Conservation (phyloP, 768 basidiomycete genomes). For the Phylloporus rhodoxanthus region DNA sequence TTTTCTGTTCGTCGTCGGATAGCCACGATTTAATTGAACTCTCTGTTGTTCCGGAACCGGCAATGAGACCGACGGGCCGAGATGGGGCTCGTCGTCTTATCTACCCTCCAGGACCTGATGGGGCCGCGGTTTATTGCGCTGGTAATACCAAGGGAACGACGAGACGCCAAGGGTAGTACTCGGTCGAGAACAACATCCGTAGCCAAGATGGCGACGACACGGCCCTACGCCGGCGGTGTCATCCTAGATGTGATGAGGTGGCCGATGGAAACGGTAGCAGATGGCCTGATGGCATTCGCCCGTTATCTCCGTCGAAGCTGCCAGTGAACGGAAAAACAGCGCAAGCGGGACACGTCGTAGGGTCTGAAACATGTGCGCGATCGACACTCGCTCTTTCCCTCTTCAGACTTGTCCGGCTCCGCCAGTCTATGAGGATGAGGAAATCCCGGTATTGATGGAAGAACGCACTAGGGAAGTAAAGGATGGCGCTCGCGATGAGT, state of each 20-base stretch:
- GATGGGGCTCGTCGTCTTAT: neutral
- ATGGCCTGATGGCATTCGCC: neutral
- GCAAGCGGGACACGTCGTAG: neutral
- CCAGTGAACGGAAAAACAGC: neutral
- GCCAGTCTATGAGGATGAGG: neutral
- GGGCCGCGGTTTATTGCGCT: neutral
- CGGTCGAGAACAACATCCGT: neutral
- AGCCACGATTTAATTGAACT: neutral
- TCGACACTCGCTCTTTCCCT: neutral
- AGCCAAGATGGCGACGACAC: neutral
- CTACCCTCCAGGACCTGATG: neutral
- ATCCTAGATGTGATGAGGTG: neutral
- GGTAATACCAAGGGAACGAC: neutral
- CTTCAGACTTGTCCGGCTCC: neutral
- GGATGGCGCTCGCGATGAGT: neutral
- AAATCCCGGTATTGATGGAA: neutral
- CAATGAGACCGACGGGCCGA: neutral
- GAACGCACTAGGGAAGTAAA: neutral
- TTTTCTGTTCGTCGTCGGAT: slow-evolving; percentile 7
- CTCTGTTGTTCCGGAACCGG: neutral
- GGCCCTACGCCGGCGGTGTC: neutral
- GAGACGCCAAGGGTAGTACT: neutral
- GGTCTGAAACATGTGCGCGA: slow-evolving; percentile 3
- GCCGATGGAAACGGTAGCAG: neutral
- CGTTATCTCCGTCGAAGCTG: neutral